Base-by-base conservation (phyloP, 306 rosid species). In the Prunus fruticosa region DNA sequence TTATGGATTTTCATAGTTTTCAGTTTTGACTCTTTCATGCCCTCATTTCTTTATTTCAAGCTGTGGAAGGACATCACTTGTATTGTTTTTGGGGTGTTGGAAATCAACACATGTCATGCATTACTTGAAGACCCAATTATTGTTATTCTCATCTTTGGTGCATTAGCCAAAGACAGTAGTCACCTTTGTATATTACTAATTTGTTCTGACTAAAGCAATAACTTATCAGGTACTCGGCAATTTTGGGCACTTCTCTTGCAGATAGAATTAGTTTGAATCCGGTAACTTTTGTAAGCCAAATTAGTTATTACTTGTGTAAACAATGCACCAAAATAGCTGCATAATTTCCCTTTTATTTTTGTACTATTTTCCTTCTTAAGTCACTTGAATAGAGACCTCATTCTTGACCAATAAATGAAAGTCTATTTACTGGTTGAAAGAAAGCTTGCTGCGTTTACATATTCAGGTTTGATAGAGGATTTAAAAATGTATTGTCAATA, bases 171-270 rank as follows among this genome's bases (percentile, higher is more conserved):
- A 69, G 72, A 67, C 76, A 25, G 15, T 62, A 67, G 18, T 77
- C 62, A 16, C 30, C 13, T 41, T 10, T 80, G 61, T 63, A 74
- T 77, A 53, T 73, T 18, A 8, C 61, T 71, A 23, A 71, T 41
- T 51, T 54, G 20, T 53, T 76, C 72, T 72, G 22, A 69, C 72
- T 64, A 54, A 9, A 56, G 66, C 51, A 45, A 79, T 83, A 61
- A 79, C 78, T 79, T 61, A 68, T 78, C 87, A 94, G 98, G 90
- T 94, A 94, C 84, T 91, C 98, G 0, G 97, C 97, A 81, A 90
- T 94, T 72, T 86, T 92, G 96, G 98, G 98, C 67, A 54, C 97
- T 62, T 90, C 97, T 61, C 89, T 82, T 67, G 87, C 82, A 34
- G 84, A 73, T 67, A 86, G 84, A 84, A 81, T 90, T 86, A 86